Base-by-base conservation (phyloP, 768 basidiomycete species). In the Mrakia blollopis region DNA sequence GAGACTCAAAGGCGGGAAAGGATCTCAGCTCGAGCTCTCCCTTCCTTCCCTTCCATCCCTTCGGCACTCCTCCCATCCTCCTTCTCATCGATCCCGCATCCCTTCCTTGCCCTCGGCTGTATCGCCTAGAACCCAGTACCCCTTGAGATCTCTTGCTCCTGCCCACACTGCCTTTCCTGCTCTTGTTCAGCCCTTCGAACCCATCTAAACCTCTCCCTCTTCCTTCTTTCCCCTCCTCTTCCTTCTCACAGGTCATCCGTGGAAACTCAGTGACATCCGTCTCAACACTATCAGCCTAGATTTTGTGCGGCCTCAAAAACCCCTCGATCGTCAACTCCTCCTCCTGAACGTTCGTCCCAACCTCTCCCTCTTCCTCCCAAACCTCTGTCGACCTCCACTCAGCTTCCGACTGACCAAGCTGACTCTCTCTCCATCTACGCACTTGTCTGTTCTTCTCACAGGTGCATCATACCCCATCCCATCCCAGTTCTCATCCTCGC, bases 191-290 rank as follows among this genome's bases (percentile, higher is more conserved):
- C 57, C n/a, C 32, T 4, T 28, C 60, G 9, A 35, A 35, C 35
- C 39, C n/a, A 25, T 32, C 47, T 50, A 18, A 50, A n/a, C n/a
- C n/a, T n/a, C n/a, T n/a, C n/a, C 18, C 47, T 50, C 47, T 2
- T 18, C 41, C 28, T 21, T 54, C 54, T 54, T 67, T 16, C 65
- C 79, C 75, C 73, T 57, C 77, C 61, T 35, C 75, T 35, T 75
- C 39, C 54, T 70, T 74, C 72, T 79, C 30, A 14, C 84, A 98
- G 95, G 93, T 98, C 80, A 92, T 98, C 81, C 92, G 95, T 60
- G 95, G 95, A 69, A 98, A 96, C 86, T 95, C 92, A 77, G 93
- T 98, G 63, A 93, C 93, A 73, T 93, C 92, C 35, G 76, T 77
- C 44, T 63, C 76, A 39, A 77, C 76, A 39, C 39, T 77, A 30